phyloP scores from a whole-genome alignment of 1,139 yeast genomes.

The Kodamaea sp. region DNA sequence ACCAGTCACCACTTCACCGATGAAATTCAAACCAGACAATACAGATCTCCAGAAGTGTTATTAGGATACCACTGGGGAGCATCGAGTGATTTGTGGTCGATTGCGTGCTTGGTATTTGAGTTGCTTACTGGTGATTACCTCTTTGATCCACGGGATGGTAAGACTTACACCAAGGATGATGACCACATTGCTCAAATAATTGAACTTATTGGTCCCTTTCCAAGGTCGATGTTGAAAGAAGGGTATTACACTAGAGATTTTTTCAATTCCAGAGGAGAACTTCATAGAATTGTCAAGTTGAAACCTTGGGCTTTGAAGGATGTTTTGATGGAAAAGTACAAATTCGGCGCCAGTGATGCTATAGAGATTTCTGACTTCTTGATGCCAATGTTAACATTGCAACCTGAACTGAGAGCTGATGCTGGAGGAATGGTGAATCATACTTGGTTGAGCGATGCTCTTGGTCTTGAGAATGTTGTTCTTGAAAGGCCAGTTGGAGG shows the following conservation, averaged over 20 bases:
- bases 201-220: slow-evolving; percentile 47
- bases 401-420: slow-evolving; percentile 66
- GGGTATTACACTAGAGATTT: slow-evolving; percentile 45
- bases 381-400: slow-evolving; percentile 68
- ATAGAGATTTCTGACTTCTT: slow-evolving; percentile 51
- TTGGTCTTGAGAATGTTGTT: slow-evolving; percentile 26
- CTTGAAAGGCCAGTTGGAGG: slow-evolving; percentile 53
- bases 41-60: slow-evolving; percentile 49
- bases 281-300: slow-evolving; percentile 33
- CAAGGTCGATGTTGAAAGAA: slow-evolving; percentile 45
- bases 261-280: slow-evolving; percentile 34
- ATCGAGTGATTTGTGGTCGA: slow-evolving; percentile 50
- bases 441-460: slow-evolving; percentile 41
- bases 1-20: slow-evolving; percentile 51
- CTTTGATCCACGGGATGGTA: slow-evolving; percentile 51
- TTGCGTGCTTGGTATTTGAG: slow-evolving; percentile 49
- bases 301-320: slow-evolving; percentile 53
- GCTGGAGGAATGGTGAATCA: slow-evolving; percentile 43
- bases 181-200: slow-evolving; percentile 53
- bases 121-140: slow-evolving; percentile 50
- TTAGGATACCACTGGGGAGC: slow-evolving; percentile 55
- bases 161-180: slow-evolving; percentile 48
- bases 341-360: slow-evolving; percentile 34
- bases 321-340: slow-evolving; percentile 47
- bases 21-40: slow-evolving; percentile 53